A percentile compares a stretch with the other conserved stretches of the same genome.
Conservation (phyloP, 2,329 filamentous ascomycete species). For the Arthrobotrys sphaeroides region DNA sequence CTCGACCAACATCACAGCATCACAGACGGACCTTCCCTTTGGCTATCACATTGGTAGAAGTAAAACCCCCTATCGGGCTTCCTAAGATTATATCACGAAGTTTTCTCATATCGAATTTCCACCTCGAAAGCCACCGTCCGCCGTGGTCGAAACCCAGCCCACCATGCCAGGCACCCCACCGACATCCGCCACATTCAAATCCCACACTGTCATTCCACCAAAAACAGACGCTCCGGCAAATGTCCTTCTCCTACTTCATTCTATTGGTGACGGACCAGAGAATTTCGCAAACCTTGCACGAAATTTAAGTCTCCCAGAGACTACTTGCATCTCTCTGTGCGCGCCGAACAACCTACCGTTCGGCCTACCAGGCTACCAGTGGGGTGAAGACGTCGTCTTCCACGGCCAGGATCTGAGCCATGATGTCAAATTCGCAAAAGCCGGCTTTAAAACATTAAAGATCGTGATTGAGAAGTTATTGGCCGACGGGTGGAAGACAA, state of each 20-base stretch:
- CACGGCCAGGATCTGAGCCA: constrained; percentile 62
- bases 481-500: constrained; percentile 62
- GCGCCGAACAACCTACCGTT: constrained; percentile 76
- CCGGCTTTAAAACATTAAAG: constrained; percentile 66
- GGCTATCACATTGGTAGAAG: not conserved
- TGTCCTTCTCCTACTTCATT: constrained; percentile 82
- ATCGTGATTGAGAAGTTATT: constrained; percentile 64
- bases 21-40: not conserved
- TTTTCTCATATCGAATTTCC: not conserved
- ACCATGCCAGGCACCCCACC: constrained; percentile 60
- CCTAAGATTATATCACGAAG: not conserved
- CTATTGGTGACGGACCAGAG: constrained; percentile 77
- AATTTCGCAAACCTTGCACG: constrained; percentile 76
- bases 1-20: not conserved
- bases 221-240: constrained; percentile 66
- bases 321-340: constrained; percentile 77
- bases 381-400: constrained; percentile 70
- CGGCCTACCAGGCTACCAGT: constrained; percentile 72
- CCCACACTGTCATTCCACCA: constrained; percentile 62
- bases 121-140: too few species aligned
- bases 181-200: constrained; percentile 63
- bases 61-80: not conserved
- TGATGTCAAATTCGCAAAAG: constrained; percentile 67
- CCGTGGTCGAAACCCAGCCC: too few species aligned
- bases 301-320: constrained; percentile 78